Base-by-base conservation (phyloP, 345 rosid genomes). In the Nephelium lappaceum region DNA sequence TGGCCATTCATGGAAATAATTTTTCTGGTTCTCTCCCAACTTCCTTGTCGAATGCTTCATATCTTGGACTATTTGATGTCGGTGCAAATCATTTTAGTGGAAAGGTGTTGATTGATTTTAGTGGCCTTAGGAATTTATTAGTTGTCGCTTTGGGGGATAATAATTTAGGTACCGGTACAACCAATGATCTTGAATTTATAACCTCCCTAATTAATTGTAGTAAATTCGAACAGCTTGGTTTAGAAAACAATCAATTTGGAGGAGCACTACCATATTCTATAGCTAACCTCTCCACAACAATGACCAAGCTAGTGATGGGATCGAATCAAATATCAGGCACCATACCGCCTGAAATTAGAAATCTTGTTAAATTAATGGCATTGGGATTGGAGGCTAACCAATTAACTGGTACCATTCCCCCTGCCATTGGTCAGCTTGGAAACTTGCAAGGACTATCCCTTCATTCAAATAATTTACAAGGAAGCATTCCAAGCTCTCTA, bases 291-390 rank as follows among this genome's bases (percentile, higher is more conserved):
- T 77, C 79, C 10, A 77, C 55, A 8, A 51, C 16, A 38, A 0
- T 41, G 38, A 70, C 53, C 11, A 16, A 3, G 4, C 70, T 77
- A 1, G 1, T 23, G 25, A 2, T 73, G 62, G 70, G 51, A 45
- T 21, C 8, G 10, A 83, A 80, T 74, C 61, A 39, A 36, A 39
- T 83, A 15, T 18, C 8, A 16, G 87, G 83, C 47, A 65, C 11
- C 21, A 70, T 85, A 16, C 85, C 81, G 0, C 10, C 15, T 23
- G 77, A 80, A 41, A 77, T 77, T 14, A 79, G 57, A 10, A 85
- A 79, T 49, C 79, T 80, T 11, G 68, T 65, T 31, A 65, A 19
- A 11, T 41, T 83, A 42, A 0, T 3, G 15, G 0, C 16, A 1
- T n/a, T 74, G 19, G 66, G 69, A 1, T 43, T 83, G 6, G 68